Conservation (phyloP, 1,284 basidiomycete genomes). For the Cryptococcus jaspeensis region DNA sequence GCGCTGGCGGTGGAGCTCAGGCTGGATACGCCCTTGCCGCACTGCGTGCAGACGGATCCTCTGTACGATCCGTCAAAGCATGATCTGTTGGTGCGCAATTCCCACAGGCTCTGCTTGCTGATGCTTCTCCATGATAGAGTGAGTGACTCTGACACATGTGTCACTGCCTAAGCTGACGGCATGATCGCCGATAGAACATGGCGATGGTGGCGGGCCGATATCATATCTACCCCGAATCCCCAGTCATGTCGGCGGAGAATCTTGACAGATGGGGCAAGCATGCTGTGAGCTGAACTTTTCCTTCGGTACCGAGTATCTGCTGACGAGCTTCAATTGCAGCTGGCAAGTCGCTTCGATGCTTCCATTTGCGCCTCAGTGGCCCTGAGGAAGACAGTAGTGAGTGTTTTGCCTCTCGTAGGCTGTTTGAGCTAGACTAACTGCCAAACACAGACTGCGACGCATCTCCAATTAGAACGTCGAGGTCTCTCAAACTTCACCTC, state of each 20-base stretch:
- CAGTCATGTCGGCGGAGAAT: conserved; percentile 5
- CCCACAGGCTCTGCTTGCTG: conserved; percentile 19
- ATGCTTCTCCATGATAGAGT: conserved; percentile 22
- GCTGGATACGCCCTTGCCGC: conserved; percentile 18
- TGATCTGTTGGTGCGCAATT: conserved; percentile 19
- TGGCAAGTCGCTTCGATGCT: conserved; percentile 13
- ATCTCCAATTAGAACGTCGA: conserved; percentile 1
- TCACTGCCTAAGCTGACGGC: not conserved
- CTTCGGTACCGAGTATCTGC: not conserved
- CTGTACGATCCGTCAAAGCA: conserved; percentile 8
- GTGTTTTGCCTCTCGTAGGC: not conserved
- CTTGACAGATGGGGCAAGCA: conserved; percentile 20
- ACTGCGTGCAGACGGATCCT: conserved; percentile 17
- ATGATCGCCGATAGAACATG: conserved; percentile 14
- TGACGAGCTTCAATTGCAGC: conserved; percentile 6
- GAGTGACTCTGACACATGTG: conserved; percentile 6
- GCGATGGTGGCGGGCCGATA: conserved; percentile 26
- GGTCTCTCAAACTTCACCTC: conserved; percentile 1
- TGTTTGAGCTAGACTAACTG: conserved; percentile 7
- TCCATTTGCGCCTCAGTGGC: conserved; percentile 23
- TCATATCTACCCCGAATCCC: conserved; percentile 19
- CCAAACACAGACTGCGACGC: too few species aligned
- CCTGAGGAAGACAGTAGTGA: conserved; percentile 19
- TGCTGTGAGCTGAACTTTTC: conserved; percentile 9
- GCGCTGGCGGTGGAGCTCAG: conserved; percentile 18